Evolutionary conservation across 805 yeast species (phyloP).

Genomic region (Kurtzmaniella cleridarum): DNA sequence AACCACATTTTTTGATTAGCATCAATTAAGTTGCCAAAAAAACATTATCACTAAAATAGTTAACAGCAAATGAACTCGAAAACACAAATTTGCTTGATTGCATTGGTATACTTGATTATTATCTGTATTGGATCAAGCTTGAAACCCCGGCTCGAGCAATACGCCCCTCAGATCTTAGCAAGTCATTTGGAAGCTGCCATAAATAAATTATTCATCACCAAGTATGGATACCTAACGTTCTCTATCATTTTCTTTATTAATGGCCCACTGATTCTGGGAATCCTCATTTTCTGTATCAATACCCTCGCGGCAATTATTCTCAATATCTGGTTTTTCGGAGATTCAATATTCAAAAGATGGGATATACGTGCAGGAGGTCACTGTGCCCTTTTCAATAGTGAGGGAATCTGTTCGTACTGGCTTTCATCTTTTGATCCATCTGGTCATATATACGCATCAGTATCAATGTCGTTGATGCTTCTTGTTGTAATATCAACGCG

Average conservation of each 20-base stretch:
- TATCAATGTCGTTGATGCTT: slow-evolving; percentile 37
- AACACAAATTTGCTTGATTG: too few species aligned
- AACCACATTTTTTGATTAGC: too few species aligned
- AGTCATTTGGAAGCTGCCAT: slow-evolving; percentile 9
- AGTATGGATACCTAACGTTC: slow-evolving; percentile 28
- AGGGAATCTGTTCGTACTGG: slow-evolving; percentile 33
- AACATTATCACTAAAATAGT: too few species aligned
- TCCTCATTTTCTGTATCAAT: too few species aligned
- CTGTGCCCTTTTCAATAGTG: slow-evolving; percentile 19
- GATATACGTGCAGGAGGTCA: slow-evolving; percentile 29
- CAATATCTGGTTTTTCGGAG: slow-evolving; percentile 24
- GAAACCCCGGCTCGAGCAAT: slow-evolving; percentile 6
- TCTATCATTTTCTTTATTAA: slow-evolving; percentile 13
- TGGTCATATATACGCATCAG: slow-evolving; percentile 46
- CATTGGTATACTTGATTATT: not conserved
- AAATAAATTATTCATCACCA: slow-evolving; percentile 19
- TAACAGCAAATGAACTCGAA: too few species aligned
- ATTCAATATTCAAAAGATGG: slow-evolving; percentile 15
- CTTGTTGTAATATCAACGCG: not conserved
- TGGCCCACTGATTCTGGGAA: slow-evolving; percentile 26
- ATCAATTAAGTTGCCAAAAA: too few species aligned
- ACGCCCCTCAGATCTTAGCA: slow-evolving; percentile 9
- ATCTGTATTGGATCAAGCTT: slow-evolving; percentile 1
- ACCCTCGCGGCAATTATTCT: too few species aligned
- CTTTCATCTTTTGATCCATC: slow-evolving; percentile 47